Conservation (phyloP, 139 green algal genomes). For the Astrephomene gubernaculifera region DNA sequence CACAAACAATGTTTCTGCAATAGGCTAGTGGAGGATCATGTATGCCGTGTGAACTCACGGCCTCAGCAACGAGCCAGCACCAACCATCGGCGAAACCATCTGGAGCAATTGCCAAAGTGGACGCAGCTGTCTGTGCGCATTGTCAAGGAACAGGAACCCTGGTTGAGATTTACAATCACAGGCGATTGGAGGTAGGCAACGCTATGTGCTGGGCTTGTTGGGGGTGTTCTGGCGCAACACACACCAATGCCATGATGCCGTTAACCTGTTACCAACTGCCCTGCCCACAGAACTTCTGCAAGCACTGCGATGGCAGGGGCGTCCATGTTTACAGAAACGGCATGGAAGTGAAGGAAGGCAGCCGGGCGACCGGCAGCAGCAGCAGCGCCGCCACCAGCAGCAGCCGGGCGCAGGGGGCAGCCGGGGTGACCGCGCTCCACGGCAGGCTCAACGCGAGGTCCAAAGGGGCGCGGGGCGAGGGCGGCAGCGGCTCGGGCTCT, state of each 20-base stretch:
- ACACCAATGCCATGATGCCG: not conserved
- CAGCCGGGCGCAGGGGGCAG: not conserved
- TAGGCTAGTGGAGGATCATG: too few species aligned
- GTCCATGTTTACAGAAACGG: slow-evolving; percentile 33
- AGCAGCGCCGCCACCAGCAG: not conserved
- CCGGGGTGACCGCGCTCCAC: not conserved
- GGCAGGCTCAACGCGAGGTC: too few species aligned
- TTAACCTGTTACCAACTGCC: not conserved
- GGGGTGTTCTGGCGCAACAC: not conserved
- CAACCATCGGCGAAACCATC: not conserved
- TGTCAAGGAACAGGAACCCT: slow-evolving; percentile 25
- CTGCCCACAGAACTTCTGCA: slow-evolving; percentile 23
- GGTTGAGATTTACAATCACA: slow-evolving; percentile 33
- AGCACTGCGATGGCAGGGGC: slow-evolving; percentile 19
- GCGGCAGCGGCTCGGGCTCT: not conserved
- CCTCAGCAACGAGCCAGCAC: not conserved
- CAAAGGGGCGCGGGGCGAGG: not conserved
- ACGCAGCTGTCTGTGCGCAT: not conserved
- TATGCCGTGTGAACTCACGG: too few species aligned
- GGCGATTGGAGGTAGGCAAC: slow-evolving; percentile 5
- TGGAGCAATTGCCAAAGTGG: not conserved
- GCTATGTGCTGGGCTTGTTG: not conserved
- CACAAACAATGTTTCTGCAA: too few species aligned
- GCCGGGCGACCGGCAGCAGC: not conserved
- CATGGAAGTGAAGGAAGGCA: slow-evolving; percentile 1